Evolutionary conservation across 2,329 filamentous ascomycete genomes (phyloP).

Genomic region (Calonectria multiphialidica): DNA sequence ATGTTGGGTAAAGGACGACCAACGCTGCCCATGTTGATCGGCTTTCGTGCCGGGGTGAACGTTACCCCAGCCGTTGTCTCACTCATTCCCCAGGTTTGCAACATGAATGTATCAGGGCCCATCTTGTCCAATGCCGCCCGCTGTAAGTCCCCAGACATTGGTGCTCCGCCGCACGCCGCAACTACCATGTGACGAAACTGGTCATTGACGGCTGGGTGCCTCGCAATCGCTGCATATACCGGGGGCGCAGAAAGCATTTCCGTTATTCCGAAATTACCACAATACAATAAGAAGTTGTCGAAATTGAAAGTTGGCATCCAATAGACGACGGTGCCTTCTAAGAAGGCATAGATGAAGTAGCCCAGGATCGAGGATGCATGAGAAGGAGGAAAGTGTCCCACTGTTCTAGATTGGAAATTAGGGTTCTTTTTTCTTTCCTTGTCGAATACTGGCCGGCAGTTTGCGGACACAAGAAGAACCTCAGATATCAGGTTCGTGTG

Average conservation of each 20-base stretch:
- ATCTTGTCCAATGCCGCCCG: constrained; percentile 62
- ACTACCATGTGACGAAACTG: constrained; percentile 64
- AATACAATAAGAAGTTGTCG: constrained; percentile 64
- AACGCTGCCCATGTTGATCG: constrained; percentile 61
- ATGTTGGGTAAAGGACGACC: constrained; percentile 43
- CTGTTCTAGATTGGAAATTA: constrained; percentile 46
- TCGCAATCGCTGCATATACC: constrained; percentile 70
- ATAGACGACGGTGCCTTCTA: constrained; percentile 62
- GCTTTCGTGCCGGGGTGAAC: constrained; percentile 52
- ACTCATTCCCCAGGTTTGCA: constrained; percentile 69
- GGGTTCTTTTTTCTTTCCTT: constrained; percentile 38
- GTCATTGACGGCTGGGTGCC: constrained; percentile 64
- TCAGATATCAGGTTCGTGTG: constrained; percentile 58
- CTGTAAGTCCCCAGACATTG: constrained; percentile 67
- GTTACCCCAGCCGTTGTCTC: constrained; percentile 66
- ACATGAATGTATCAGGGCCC: constrained; percentile 53
- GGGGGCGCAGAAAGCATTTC: constrained; percentile 70
- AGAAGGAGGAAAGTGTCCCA: constrained; percentile 58
- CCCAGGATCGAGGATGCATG: constrained; percentile 59
- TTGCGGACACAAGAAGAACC: constrained; percentile 43
- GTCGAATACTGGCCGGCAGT: constrained; percentile 46
- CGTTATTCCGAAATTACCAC: constrained; percentile 62
- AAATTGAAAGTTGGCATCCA: constrained; percentile 74
- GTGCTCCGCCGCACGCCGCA: constrained; percentile 66
- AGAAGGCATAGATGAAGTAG: constrained; percentile 55